These are phyloP conservation scores for Pseudocercospora fuligena DNA, from an alignment of 2,329 filamentous ascomycete species.

Conservation along the genomic window DNA sequence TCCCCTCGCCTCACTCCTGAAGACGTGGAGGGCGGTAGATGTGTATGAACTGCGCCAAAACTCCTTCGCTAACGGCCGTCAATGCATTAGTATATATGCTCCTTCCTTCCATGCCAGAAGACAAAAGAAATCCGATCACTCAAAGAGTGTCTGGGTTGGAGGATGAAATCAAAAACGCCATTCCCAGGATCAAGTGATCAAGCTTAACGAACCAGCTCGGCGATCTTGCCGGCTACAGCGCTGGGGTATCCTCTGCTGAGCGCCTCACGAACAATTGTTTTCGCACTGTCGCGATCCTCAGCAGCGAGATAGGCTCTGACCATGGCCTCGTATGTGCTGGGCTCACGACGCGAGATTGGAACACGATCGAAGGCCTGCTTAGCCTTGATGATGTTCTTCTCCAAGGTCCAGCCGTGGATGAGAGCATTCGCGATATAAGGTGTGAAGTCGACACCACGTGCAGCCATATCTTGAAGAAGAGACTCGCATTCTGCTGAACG, in stretches of 20 bases:
- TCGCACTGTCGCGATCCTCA: constrained; percentile 77
- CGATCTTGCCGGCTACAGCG: constrained; percentile 90
- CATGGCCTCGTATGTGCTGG: constrained; percentile 99
- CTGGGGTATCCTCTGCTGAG: constrained; percentile 85
- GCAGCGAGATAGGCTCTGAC: constrained; percentile 87
- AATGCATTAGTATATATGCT: constrained; percentile 13
- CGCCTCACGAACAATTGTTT: constrained; percentile 85
- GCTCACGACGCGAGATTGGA: constrained; percentile 78
- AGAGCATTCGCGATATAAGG: constrained; percentile 98
- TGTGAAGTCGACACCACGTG: constrained; percentile 78
- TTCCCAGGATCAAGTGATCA: not conserved
- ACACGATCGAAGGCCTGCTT: constrained; percentile 80
- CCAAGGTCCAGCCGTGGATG: constrained; percentile 93
- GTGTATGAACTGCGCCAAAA: constrained; percentile 16
- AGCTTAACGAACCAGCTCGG: constrained; percentile 72
- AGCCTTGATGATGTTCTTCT: constrained; percentile 79
- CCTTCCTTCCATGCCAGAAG: constrained; percentile 15
- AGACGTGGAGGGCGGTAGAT: constrained; percentile 17
- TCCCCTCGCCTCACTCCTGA: constrained; percentile 8
- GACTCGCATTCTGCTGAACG: constrained; percentile 72
- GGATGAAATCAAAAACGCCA: constrained; percentile 3
- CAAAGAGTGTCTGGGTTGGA: not conserved
- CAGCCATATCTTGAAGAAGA: constrained; percentile 75
- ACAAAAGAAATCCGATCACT: constrained; percentile 13
- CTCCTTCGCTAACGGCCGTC: constrained; percentile 24